Evolutionary conservation across 1,284 basidiomycete genomes (phyloP).

Genomic region (Microbotryum silenes-acaulis): DNA sequence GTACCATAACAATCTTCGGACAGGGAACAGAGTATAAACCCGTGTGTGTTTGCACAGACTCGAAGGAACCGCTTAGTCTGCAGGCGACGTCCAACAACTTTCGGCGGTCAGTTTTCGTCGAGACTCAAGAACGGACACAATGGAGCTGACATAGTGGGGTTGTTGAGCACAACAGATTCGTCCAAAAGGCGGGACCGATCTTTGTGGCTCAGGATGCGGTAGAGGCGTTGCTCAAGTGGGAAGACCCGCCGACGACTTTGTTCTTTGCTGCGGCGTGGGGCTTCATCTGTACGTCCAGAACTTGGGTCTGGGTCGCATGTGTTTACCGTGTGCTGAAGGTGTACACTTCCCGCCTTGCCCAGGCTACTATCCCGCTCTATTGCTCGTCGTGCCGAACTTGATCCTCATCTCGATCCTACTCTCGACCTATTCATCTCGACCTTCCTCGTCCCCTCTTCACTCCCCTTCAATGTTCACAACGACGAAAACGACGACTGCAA

Average conservation of each 20-base stretch:
- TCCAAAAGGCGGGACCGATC: constrained; percentile 35
- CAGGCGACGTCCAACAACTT: constrained; percentile 33
- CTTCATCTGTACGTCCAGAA: constrained; percentile 27
- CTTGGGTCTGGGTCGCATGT: too few relatives aligned
- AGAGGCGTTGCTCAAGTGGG: constrained; percentile 34
- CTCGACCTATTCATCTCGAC: constrained; percentile 19
- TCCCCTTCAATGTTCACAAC: constrained; percentile 1
- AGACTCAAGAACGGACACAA: not conserved
- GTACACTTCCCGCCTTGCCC: not conserved
- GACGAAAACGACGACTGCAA: constrained; percentile 8
- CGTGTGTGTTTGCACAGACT: constrained; percentile 7
- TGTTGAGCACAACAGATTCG: constrained; percentile 24
- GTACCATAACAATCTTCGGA: too few relatives aligned
- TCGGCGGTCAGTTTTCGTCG: constrained; percentile 14
- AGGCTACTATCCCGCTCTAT: constrained; percentile 31
- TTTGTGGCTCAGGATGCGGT: constrained; percentile 33
- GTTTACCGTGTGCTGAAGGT: too few relatives aligned
- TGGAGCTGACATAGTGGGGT: too few relatives aligned
- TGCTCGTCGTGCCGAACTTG: constrained; percentile 30
- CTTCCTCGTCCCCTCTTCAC: constrained; percentile 4
- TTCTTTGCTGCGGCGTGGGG: constrained; percentile 31
- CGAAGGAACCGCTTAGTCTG: constrained; percentile 29
- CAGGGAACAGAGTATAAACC: too few relatives aligned
- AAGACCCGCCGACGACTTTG: constrained; percentile 31
- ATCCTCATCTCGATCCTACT: constrained; percentile 30